Percentiles rank a stretch among this genome's conserved stretches.
Evolutionary conservation across 805 yeast genomes (phyloP).

Genomic region (Dipodascopsis uninucleata): DNA sequence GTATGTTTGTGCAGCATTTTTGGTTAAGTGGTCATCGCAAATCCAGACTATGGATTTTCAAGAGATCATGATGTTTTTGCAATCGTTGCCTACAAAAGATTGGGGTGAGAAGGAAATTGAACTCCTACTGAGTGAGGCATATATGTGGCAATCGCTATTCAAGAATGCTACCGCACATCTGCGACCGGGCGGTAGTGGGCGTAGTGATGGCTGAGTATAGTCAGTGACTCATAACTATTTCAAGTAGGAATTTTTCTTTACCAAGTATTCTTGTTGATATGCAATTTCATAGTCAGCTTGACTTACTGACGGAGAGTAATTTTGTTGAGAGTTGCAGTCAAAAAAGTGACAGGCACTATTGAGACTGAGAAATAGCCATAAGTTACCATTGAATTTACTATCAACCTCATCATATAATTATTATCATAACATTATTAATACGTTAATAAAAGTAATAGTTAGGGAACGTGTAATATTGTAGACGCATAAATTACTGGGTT

Average conservation of each 20-base stretch:
- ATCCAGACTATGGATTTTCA: slow-evolving; percentile 87
- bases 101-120: slow-evolving; percentile 93
- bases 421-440: slow-evolving; percentile 1
- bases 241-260: neutral
- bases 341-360: neutral
- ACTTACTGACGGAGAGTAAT: neutral
- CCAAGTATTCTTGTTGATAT: neutral
- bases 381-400: no score
- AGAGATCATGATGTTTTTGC: slow-evolving; percentile 86
- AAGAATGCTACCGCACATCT: slow-evolving; percentile 88
- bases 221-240: slow-evolving; percentile 4
- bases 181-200: slow-evolving; percentile 20
- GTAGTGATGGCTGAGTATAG: no score
- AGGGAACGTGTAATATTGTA: no score
- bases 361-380: neutral
- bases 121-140: slow-evolving; percentile 89
- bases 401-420: no score
- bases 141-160: slow-evolving; percentile 90
- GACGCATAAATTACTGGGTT: no score
- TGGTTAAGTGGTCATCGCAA: slow-evolving; percentile 79
- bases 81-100: slow-evolving; percentile 76
- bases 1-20: slow-evolving; percentile 95
- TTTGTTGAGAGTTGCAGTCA: neutral
- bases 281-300: neutral
- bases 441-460: neutral